Conservation (phyloP, 176 grass and related monocot genomes). For the Ensete glaucum region DNA sequence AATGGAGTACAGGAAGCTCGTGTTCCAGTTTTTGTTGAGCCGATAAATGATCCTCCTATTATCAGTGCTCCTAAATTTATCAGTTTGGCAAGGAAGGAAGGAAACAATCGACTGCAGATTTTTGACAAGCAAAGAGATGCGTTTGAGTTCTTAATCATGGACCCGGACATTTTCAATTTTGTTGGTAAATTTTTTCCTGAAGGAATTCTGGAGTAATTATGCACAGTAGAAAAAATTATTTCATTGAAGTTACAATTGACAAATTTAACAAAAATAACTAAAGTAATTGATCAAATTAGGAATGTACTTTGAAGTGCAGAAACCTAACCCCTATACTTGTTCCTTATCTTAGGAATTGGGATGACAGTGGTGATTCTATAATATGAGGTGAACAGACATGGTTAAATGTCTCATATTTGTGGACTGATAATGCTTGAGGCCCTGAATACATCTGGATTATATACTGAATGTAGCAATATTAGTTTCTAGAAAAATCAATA, state of each 20-base stretch:
- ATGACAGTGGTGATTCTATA: no score
- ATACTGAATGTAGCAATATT: not conserved
- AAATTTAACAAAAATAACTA: no score
- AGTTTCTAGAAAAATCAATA: not conserved
- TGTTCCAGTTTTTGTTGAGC: slow-evolving; percentile 45
- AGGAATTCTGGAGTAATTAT: not conserved
- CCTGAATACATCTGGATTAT: not conserved
- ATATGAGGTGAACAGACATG: no score
- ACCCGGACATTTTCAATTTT: slow-evolving; percentile 55
- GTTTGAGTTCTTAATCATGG: slow-evolving; percentile 52
- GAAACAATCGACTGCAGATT: slow-evolving; percentile 38
- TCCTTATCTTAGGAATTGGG: no score
- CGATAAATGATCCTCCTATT: slow-evolving; percentile 64
- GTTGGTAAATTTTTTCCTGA: slow-evolving; percentile 31
- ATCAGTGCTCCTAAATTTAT: slow-evolving; percentile 59
- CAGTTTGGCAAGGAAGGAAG: slow-evolving; percentile 40
- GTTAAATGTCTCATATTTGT: no score
- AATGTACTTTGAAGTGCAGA: not conserved
- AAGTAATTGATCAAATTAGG: not conserved
- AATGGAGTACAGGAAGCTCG: slow-evolving; percentile 37
- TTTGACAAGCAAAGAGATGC: slow-evolving; percentile 52
- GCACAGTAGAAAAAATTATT: not conserved
- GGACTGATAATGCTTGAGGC: not conserved
- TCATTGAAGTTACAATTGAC: not conserved
- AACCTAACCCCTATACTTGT: not conserved